A percentile compares a stretch with the other conserved stretches of the same genome.
These are phyloP conservation scores for Nigrograna mackinnonii DNA, from an alignment of 2,329 filamentous ascomycete species.

Conservation along the genomic window DNA sequence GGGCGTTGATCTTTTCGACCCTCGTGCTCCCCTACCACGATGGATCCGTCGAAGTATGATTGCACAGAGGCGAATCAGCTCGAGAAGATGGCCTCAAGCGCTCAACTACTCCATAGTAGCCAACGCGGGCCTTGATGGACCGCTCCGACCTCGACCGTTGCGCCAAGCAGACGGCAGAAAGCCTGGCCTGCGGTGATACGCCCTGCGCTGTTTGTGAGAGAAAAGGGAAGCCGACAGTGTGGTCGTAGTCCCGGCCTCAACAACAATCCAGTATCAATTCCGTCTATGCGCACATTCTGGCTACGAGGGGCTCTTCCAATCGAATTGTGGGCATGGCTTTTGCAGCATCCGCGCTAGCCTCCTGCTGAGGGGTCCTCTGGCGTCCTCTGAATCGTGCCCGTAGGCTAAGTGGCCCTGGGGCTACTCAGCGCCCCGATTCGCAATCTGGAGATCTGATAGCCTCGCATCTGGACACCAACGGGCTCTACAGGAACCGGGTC, in stretches of 20 bases:
- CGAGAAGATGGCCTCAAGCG: slow-evolving; percentile 21
- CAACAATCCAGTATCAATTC: slow-evolving; percentile 17
- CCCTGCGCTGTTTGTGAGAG: slow-evolving; percentile 5
- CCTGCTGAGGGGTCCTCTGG: too few relatives aligned
- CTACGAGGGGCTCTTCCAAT: slow-evolving; percentile 14
- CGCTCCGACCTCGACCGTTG: slow-evolving; percentile 17
- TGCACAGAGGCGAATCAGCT: slow-evolving; percentile 32
- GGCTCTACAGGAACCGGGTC: slow-evolving; percentile 10
- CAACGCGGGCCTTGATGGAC: slow-evolving; percentile 25
- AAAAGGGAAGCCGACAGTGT: slow-evolving; percentile 8
- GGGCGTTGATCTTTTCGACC: slow-evolving; percentile 22
- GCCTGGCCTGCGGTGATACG: slow-evolving; percentile 12
- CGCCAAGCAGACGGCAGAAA: slow-evolving; percentile 19
- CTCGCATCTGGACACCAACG: slow-evolving; percentile 4
- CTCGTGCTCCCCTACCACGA: slow-evolving; percentile 27
- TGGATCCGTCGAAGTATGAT: slow-evolving; percentile 21
- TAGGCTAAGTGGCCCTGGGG: too few relatives aligned
- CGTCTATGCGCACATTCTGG: slow-evolving; percentile 19
- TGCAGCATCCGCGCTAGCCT: too few relatives aligned
- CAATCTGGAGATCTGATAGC: slow-evolving; percentile 10
- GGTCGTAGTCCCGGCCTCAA: slow-evolving; percentile 20
- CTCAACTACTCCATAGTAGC: slow-evolving; percentile 21
- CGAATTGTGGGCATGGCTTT: slow-evolving; percentile 11
- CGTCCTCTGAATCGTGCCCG: too few relatives aligned
- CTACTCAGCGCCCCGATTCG: slow-evolving; percentile 9